Base-by-base conservation (phyloP, 2,329 filamentous ascomycete genomes). In the Colletotrichum caudatum region DNA sequence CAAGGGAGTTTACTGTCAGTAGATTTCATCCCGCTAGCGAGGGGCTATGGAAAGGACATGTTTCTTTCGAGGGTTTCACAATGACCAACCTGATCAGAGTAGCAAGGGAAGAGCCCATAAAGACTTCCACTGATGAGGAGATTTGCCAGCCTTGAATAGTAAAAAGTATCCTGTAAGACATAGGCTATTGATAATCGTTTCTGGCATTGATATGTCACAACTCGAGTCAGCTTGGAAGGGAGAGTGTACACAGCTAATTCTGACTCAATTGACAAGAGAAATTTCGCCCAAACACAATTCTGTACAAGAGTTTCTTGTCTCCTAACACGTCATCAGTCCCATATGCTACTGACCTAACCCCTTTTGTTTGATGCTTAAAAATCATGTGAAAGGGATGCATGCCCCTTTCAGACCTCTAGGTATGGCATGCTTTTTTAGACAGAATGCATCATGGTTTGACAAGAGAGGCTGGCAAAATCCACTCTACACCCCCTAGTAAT, bases 191-290 rank as follows among this genome's bases (percentile, higher is more conserved):
- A 12, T 12, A 7, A 5, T 50, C 14, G 3, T n/a, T 23, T 50
- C 20, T 11, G 46, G 9, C 16, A 6, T 41, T 16, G 18, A 16
- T 23, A 29, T 29, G 29, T 50, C 2, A 11, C 44, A 1, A 14
- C 0, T 2, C 1, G 23, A 23, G 5, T 14, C 4, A 1, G 1
- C n/a, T 26, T 2, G 3, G 23, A 14, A 12, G 12, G 2, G 14
- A 6, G 3, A 23, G 1, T 6, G n/a, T 1, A 50, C 5, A 16
- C 2, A 26, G 4, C n/a, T 9, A 26, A 4, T 8, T n/a, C 20
- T n/a, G 1, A 6, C 11, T n/a, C 20, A 20, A 1, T n/a, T n/a
- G 8, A n/a, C n/a, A 1, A 46, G 44, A 7, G 2, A 3, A 9
- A n/a, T 8, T n/a, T 8, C n/a, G 2, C 3, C 1, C 3, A 4